These are phyloP conservation scores for Volutella citrinella DNA, from an alignment of 2,329 filamentous ascomycete genomes.

Conservation along the genomic window DNA sequence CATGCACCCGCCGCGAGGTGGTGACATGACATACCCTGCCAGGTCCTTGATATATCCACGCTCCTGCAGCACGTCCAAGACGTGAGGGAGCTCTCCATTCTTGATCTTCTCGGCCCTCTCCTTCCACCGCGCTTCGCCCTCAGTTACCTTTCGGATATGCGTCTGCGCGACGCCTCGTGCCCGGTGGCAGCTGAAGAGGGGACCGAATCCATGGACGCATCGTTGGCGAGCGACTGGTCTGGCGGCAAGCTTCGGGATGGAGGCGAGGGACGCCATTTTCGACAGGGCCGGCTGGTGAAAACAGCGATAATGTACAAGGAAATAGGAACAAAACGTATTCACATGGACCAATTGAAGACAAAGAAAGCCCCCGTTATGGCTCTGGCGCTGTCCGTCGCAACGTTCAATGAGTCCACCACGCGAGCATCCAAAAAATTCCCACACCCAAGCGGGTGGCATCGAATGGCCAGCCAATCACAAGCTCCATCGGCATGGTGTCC, in stretches of 20 bases:
- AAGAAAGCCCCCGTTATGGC: background rate
- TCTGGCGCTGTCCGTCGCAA: background rate
- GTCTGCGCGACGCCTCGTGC: conserved; percentile 38
- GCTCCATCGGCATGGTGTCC: background rate
- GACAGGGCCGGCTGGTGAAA: conserved; percentile 1
- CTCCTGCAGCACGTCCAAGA: conserved; percentile 66
- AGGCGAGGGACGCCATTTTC: conserved; percentile 27
- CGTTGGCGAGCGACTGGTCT: conserved; percentile 21
- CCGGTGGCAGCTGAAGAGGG: conserved; percentile 21
- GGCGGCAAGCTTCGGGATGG: conserved; percentile 22
- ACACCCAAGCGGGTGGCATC: too few relatives aligned
- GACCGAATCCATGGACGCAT: conserved; percentile 20
- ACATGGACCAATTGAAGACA: conserved; percentile 1
- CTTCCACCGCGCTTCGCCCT: conserved; percentile 46
- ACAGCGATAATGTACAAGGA: background rate
- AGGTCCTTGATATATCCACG: conserved; percentile 72
- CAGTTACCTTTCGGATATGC: conserved; percentile 41
- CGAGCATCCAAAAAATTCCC: conserved; percentile 23
- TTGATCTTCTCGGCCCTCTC: conserved; percentile 44
- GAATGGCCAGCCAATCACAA: conserved; percentile 28
- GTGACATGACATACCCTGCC: conserved; percentile 57
- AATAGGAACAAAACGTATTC: background rate
- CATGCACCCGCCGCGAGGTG: conserved; percentile 1
- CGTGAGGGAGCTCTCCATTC: conserved; percentile 47
- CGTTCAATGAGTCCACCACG: background rate